Conservation (phyloP, 805 yeast genomes). For the Schwanniomyces occidentalis region DNA sequence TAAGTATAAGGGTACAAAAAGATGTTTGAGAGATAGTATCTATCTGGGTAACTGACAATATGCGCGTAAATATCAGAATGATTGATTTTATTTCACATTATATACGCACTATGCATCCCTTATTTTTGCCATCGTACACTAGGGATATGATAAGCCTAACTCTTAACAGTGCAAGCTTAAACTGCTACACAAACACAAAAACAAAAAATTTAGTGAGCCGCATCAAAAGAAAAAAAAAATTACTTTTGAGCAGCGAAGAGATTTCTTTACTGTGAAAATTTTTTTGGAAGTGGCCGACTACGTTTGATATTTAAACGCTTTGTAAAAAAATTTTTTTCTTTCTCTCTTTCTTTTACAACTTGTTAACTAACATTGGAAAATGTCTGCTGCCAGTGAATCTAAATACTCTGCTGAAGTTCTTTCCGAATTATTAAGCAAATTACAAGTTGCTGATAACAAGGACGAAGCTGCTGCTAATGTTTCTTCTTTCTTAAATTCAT, state of each 20-base stretch:
- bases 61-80: too few relatives aligned
- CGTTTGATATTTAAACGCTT: slow-evolving; percentile 2
- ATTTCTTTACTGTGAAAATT: slow-evolving; percentile 3
- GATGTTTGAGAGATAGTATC: too few relatives aligned
- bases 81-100: too few relatives aligned
- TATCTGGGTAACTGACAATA: too few relatives aligned
- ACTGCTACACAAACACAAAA: too few relatives aligned
- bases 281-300: slow-evolving; percentile 2
- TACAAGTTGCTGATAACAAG: slow-evolving; percentile 89
- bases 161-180: too few relatives aligned
- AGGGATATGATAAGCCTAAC: too few relatives aligned
- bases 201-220: slow-evolving; percentile 2
- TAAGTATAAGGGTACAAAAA: too few relatives aligned
- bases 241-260: slow-evolving; percentile 8
- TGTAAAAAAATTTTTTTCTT: slow-evolving; percentile 8
- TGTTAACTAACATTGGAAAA: slow-evolving; percentile 22
- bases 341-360: slow-evolving; percentile 1
- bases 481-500: slow-evolving; percentile 91
- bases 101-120: too few relatives aligned
- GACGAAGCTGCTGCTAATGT: slow-evolving; percentile 85
- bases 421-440: slow-evolving; percentile 88
- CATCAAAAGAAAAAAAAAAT: slow-evolving; percentile 6
- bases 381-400: slow-evolving; percentile 59
- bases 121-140: too few relatives aligned
- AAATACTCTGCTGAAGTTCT: slow-evolving; percentile 76